These are phyloP conservation scores for Lasiodiplodia hormozganensis DNA, from an alignment of 2,329 filamentous ascomycete genomes.

Conservation along the genomic window DNA sequence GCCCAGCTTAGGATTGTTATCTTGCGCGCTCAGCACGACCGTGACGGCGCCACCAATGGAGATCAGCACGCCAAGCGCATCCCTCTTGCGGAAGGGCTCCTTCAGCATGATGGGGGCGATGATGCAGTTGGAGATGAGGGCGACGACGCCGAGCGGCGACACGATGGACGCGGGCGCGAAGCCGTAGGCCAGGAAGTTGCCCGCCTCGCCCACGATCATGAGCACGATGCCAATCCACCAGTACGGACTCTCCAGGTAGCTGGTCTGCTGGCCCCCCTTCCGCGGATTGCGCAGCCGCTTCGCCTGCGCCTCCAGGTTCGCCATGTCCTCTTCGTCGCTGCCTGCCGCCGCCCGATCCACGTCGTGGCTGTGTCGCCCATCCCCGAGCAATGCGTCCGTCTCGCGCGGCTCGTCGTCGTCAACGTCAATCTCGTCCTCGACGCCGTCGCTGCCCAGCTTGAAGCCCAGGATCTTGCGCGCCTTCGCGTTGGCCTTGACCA, in stretches of 20 bases:
- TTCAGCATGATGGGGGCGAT: constrained; percentile 95
- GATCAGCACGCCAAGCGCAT: constrained; percentile 87
- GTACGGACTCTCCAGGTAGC: constrained; percentile 88
- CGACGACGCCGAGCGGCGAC: constrained; percentile 94
- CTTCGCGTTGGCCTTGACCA: constrained; percentile 23
- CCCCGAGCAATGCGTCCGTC: constrained; percentile 19
- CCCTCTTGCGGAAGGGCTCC: constrained; percentile 82
- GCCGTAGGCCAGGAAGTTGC: constrained; percentile 96
- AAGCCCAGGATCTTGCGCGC: constrained; percentile 28
- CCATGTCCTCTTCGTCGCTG: constrained; percentile 6
- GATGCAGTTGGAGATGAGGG: constrained; percentile 93
- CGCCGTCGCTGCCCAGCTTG: constrained; percentile 29
- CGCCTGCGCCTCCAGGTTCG: constrained; percentile 44
- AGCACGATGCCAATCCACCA: constrained; percentile 96
- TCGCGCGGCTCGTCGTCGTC: constrained; percentile 19
- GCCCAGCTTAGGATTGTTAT: constrained; percentile 87
- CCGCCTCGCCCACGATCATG: constrained; percentile 91
- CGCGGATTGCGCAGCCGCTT: constrained; percentile 38
- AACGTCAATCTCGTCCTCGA: constrained; percentile 16
- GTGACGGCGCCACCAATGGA: constrained; percentile 88
- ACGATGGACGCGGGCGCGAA: constrained; percentile 98
- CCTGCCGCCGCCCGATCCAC: neutral
- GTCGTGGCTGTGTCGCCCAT: constrained; percentile 7
- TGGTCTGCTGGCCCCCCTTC: constrained; percentile 59
- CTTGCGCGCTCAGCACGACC: constrained; percentile 89